Percentiles rank a stretch among this genome's conserved stretches.
These are phyloP conservation scores for Carex cristatella DNA, from an alignment of 176 grass and related monocot species.

Conservation along the genomic window DNA sequence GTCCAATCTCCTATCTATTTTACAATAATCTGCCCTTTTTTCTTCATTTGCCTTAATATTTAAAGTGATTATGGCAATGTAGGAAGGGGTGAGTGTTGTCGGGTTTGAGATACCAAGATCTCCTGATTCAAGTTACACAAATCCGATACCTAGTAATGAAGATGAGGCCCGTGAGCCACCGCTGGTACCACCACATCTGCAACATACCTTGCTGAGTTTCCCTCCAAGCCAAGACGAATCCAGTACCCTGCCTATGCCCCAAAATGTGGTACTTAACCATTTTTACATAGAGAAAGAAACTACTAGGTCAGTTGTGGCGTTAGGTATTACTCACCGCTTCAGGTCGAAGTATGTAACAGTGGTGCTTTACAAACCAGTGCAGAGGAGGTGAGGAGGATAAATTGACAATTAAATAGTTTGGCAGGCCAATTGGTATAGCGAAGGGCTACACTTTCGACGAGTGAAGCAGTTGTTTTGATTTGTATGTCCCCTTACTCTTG, in stretches of 20 bases:
- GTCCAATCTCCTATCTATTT: not conserved
- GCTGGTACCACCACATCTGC: conserved; percentile 60
- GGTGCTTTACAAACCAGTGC: conserved; percentile 90
- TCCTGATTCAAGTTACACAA: conserved; percentile 82
- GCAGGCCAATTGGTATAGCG: conserved; percentile 19
- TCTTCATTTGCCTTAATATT: not conserved
- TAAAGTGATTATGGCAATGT: conserved; percentile 6
- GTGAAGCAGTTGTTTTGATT: conserved; percentile 17
- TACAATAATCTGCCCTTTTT: not conserved
- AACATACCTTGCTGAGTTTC: conserved; percentile 70
- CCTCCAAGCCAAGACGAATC: conserved; percentile 66
- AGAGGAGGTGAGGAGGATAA: conserved; percentile 54
- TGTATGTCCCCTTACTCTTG: not conserved
- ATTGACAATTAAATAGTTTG: conserved; percentile 17
- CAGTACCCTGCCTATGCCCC: conserved; percentile 50
- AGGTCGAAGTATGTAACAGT: conserved; percentile 84
- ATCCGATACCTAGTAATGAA: conserved; percentile 60
- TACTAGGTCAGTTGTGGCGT: conserved; percentile 66
- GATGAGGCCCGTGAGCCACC: conserved; percentile 84
- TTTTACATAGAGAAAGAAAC: conserved; percentile 96
- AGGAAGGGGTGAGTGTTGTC: conserved; percentile 79
- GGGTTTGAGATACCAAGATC: conserved; percentile 91
- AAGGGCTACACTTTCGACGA: not conserved
- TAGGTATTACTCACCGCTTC: conserved; percentile 83
- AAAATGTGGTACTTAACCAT: conserved; percentile 91